phyloP scores from a whole-genome alignment of 768 basidiomycete genomes.

The Crassisporium funariophilum region DNA sequence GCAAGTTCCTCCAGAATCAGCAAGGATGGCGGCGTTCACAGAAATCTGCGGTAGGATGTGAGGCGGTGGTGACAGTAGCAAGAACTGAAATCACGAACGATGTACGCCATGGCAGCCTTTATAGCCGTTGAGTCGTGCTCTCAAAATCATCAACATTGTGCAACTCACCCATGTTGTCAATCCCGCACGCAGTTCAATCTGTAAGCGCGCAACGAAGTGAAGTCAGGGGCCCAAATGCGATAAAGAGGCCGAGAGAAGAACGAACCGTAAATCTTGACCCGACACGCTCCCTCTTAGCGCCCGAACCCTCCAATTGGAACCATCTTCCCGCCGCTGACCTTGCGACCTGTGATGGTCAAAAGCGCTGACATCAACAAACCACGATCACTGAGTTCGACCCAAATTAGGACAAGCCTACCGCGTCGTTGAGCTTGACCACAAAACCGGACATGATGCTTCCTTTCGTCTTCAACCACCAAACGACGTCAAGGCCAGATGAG shows the following conservation, averaged over 20 bases:
- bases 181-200: conserved; percentile 82
- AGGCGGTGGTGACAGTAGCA: neutral
- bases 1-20: conserved; percentile 80
- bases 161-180: conserved; percentile 76
- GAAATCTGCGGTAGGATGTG: conserved; percentile 54
- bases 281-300: conserved; percentile 58
- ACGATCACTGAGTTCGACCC: conserved; percentile 3
- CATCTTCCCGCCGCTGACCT: conserved; percentile 56
- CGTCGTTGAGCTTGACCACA: conserved; percentile 23
- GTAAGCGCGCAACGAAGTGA: conserved; percentile 6
- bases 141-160: conserved; percentile 7
- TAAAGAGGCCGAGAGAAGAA: conserved; percentile 1
- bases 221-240: neutral
- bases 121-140: neutral
- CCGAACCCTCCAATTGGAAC: conserved; percentile 76
- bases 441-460: conserved; percentile 13
- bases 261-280: conserved; percentile 64
- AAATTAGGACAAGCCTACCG: conserved; percentile 24
- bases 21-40: conserved; percentile 81
- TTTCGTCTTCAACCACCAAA: no score
- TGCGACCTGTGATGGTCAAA: conserved; percentile 39
- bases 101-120: conserved; percentile 84
- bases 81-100: conserved; percentile 45
- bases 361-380: conserved; percentile 1
- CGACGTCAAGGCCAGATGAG: no score